Percentiles rank a stretch among this genome's conserved stretches.
These are phyloP conservation scores for Penicillium taxi DNA, from an alignment of 495 filamentous ascomycete species.

Conservation along the genomic window DNA sequence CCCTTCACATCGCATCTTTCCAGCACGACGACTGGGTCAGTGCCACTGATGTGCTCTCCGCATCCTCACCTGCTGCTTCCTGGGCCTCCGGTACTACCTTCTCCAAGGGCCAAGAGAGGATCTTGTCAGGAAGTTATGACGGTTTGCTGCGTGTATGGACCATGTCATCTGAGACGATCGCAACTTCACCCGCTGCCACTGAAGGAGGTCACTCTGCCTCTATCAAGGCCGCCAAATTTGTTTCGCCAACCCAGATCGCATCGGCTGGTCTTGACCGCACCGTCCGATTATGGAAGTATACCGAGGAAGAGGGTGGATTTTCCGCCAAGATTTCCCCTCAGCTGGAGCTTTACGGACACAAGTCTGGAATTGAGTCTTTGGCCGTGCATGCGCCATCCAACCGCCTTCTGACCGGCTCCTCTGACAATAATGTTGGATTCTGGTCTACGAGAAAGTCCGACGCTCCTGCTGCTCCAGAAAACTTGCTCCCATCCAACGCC, in stretches of 20 bases:
- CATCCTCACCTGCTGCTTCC: slow-evolving; percentile 51
- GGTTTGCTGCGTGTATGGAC: slow-evolving; percentile 84
- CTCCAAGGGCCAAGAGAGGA: slow-evolving; percentile 51
- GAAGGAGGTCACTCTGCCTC: slow-evolving; percentile 65
- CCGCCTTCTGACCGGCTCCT: slow-evolving; percentile 72
- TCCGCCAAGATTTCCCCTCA: slow-evolving; percentile 60
- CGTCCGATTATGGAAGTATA: slow-evolving; percentile 81
- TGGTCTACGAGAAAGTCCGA: slow-evolving; percentile 74
- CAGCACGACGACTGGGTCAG: slow-evolving; percentile 96
- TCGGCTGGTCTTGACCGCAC: slow-evolving; percentile 77
- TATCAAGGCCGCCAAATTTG: slow-evolving; percentile 72
- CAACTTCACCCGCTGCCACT: slow-evolving; percentile 53
- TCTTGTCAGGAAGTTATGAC: slow-evolving; percentile 87
- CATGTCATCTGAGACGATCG: slow-evolving; percentile 67
- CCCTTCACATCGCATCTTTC: slow-evolving; percentile 75
- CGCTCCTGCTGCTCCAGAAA: slow-evolving; percentile 59
- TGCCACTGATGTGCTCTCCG: slow-evolving; percentile 76
- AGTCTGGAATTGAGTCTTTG: slow-evolving; percentile 60
- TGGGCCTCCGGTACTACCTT: slow-evolving; percentile 41
- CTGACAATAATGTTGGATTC: slow-evolving; percentile 71
- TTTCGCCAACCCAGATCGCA: slow-evolving; percentile 66
- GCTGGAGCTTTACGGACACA: slow-evolving; percentile 85
- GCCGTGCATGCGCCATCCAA: slow-evolving; percentile 67
- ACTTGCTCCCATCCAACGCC: slow-evolving; percentile 53
- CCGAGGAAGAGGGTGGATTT: slow-evolving; percentile 52